These are phyloP conservation scores for Sclerotinia minor DNA, from an alignment of 2,329 filamentous ascomycete species.

Conservation along the genomic window DNA sequence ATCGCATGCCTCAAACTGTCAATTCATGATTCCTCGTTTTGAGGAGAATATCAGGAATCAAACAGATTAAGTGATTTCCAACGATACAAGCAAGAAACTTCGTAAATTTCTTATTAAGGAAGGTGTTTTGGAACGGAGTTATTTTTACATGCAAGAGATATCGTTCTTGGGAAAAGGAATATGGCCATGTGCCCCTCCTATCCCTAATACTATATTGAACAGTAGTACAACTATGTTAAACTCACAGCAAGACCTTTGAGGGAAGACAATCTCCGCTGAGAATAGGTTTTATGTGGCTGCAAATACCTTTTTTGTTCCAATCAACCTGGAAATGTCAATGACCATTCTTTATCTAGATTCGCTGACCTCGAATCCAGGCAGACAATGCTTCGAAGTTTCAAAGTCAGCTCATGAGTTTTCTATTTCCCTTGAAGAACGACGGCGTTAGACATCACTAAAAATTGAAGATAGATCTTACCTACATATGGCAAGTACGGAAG, in stretches of 20 bases:
- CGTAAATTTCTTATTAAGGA: neutral
- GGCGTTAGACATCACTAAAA: neutral
- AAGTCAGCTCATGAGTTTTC: neutral
- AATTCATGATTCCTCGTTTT: neutral
- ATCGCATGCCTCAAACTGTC: neutral
- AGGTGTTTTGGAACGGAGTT: neutral
- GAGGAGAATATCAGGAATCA: neutral
- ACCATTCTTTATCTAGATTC: neutral
- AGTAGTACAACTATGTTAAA: neutral
- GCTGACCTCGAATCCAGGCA: neutral
- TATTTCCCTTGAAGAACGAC: neutral
- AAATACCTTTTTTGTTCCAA: neutral
- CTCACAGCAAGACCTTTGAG: neutral
- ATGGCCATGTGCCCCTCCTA: neutral
- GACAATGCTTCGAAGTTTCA: neutral
- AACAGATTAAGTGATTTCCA: neutral
- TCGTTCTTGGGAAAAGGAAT: neutral
- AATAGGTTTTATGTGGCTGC: neutral
- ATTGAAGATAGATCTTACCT: neutral
- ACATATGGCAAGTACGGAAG: constrained; percentile 3
- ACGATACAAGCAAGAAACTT: neutral
- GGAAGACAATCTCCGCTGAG: neutral
- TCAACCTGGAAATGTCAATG: neutral
- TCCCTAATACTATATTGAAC: neutral
- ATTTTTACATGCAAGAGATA: neutral